A percentile compares a stretch with the other conserved stretches of the same genome.
phyloP scores from a whole-genome alignment of 148 eudicot genomes.

The Agrostemma githago region DNA sequence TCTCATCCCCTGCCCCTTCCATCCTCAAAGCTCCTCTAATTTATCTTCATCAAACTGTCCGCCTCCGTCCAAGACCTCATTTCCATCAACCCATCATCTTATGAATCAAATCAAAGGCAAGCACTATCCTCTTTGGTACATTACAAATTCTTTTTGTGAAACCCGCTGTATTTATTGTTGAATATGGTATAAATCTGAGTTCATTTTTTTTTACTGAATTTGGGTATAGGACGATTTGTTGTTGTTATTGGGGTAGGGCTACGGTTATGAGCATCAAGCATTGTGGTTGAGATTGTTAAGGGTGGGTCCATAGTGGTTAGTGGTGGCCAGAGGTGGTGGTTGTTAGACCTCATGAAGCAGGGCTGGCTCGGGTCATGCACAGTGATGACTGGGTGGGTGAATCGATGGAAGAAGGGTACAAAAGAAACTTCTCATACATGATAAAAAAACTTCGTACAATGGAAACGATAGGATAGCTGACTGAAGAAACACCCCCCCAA shows the following conservation, averaged over 20 bases:
- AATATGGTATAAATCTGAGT: no score
- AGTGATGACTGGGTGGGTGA: neutral
- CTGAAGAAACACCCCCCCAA: neutral
- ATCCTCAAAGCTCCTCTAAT: neutral
- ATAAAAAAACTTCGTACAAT: neutral
- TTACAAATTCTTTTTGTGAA: neutral
- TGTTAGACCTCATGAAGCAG: no score
- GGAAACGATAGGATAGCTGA: neutral
- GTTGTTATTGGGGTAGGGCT: neutral
- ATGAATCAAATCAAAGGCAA: neutral
- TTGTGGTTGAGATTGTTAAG: neutral
- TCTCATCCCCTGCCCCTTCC: neutral
- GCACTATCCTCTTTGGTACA: neutral
- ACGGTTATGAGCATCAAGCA: neutral
- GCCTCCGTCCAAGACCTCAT: neutral
- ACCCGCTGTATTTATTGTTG: neutral
- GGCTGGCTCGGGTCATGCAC: neutral
- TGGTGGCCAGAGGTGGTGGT: no score
- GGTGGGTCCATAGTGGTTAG: neutral
- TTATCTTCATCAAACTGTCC: neutral
- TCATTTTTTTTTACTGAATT: no score
- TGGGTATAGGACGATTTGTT: neutral
- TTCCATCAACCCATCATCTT: neutral
- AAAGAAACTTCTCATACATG: neutral
- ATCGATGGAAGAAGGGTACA: neutral